Evolutionary conservation across 2,329 filamentous ascomycete genomes (phyloP).

Genomic region (Fusarium secorum): DNA sequence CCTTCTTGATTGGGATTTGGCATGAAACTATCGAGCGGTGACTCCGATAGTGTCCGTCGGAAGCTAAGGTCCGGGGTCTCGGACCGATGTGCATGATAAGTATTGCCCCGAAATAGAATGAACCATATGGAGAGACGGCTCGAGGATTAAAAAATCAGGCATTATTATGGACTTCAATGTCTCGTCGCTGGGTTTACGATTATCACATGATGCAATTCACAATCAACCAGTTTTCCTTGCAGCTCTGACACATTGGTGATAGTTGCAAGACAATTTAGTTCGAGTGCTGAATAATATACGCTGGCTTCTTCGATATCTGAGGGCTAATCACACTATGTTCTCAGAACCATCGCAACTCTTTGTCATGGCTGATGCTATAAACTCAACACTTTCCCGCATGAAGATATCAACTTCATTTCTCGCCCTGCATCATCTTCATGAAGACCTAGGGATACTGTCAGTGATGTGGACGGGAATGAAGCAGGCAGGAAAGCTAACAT

Average conservation of each 20-base stretch:
- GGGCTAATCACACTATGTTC: neutral
- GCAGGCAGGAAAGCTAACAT: constrained; percentile 2
- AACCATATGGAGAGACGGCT: neutral
- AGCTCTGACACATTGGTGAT: neutral
- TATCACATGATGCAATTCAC: neutral
- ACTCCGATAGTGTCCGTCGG: neutral
- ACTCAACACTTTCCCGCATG: fast-evolving
- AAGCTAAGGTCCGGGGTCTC: neutral
- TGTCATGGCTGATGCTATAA: neutral
- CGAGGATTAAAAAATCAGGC: neutral
- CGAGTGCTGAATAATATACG: neutral
- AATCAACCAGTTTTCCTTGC: neutral
- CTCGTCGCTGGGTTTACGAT: neutral
- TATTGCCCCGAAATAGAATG: neutral
- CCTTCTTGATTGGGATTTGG: neutral
- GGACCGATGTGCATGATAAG: neutral
- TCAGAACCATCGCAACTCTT: neutral
- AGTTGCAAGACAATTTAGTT: too few relatives aligned
- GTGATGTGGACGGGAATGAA: neutral
- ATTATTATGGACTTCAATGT: neutral
- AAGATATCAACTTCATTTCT: neutral
- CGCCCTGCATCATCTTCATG: constrained; percentile 26
- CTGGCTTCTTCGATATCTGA: neutral
- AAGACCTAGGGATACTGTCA: constrained; percentile 15
- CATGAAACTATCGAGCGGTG: neutral